Base-by-base conservation (phyloP, 257 asterid species). In the Capsicum baccatum region DNA sequence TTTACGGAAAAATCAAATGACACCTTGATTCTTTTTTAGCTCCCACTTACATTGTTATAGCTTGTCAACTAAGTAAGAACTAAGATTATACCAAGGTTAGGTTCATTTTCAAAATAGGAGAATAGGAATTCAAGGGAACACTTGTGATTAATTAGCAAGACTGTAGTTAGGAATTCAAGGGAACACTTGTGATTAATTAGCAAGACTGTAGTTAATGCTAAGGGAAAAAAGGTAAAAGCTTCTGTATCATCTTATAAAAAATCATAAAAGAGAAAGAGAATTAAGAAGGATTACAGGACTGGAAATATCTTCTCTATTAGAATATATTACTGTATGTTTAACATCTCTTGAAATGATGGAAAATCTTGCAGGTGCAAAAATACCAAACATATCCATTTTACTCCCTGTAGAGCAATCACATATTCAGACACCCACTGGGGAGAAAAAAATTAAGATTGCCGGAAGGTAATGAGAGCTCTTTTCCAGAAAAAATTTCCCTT, bases 341-440 rank as follows among this genome's bases (percentile, higher is more conserved):
- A 39, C 82, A 54, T 82, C 73, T 42, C 66, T 62, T 85, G 39
- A 44, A 59, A 50, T 81, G 84, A 62, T 15, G 64, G 64, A n/a
- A 88, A 78, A 80, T 73, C 83, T 76, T 68, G 85, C 93, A 96
- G 99, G 99, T 87, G 97, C 90, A 74, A 94, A 84, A 93, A 78
- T 92, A 89, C 98, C 99, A 13, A 94, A 94, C 86, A 81, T 96
- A 89, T 85, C 83, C 69, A 90, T 96, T 88, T 79, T 93, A 84
- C 89, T 96, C 83, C 98, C 98, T 19, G 47, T 89, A 70, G 97
- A 92, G 90, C 84, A 88, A 88, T 83, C 92, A 55, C 94, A 87
- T 84, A 85, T 93, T 83, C 95, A 91, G 88, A 93, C 94, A 60
- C 87, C 94, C 66, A 79, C 84, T 12, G 97, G 95, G 87, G 93